Base-by-base conservation (phyloP, 2,329 filamentous ascomycete genomes). In the Aspergillus sp. region DNA sequence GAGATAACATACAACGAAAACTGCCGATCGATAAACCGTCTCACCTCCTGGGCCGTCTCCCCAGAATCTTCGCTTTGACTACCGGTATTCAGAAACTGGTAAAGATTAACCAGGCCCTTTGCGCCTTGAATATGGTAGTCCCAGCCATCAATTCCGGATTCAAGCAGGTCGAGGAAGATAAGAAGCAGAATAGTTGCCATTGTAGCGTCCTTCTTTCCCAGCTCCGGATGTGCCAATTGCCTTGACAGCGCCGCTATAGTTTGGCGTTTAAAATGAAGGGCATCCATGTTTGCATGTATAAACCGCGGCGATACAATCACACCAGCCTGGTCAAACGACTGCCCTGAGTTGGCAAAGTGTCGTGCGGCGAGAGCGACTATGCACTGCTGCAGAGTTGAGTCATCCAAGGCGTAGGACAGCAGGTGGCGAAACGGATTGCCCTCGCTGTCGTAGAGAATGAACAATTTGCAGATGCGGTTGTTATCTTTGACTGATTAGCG, bases 361-460 rank as follows among this genome's bases (percentile, higher is more conserved):
- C 69, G 69, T 5, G 71, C 69, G 6, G 71, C 66, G 30, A 73
- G 61, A 34, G 71, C 68, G 24, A 70, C 56, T 8, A 73, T 62
- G 11, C 66, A 64, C 22, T 67, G 65, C n/a, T 67, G 55, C 4
- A 73, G 58, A 9, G 66, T 56, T 9, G 63, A 50, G 27, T 71
- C 61, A 4, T 63, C 52, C 44, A 71, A 42, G 3, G 70, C 67
- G 11, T 68, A 54, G n/a, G 71, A 34, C 15, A 73, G 69, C 13
- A 73, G 51, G 17, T 57, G 66, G 45, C 70, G 60, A 39, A 73
- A 67, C 3, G 71, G 70, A 59, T 74, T 74, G n/a, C 49, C 62
- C 9, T 70, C 52, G 46, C 70, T 74, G 56, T 73, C 70, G 41
- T 71, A 70, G 49, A 73, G 65, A 20, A 65, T 61, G 30, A 63